A percentile compares a stretch with the other conserved stretches of the same genome.
These are phyloP conservation scores for Ceratobasidium sp. DNA, from an alignment of 1,284 basidiomycete species.

Conservation along the genomic window DNA sequence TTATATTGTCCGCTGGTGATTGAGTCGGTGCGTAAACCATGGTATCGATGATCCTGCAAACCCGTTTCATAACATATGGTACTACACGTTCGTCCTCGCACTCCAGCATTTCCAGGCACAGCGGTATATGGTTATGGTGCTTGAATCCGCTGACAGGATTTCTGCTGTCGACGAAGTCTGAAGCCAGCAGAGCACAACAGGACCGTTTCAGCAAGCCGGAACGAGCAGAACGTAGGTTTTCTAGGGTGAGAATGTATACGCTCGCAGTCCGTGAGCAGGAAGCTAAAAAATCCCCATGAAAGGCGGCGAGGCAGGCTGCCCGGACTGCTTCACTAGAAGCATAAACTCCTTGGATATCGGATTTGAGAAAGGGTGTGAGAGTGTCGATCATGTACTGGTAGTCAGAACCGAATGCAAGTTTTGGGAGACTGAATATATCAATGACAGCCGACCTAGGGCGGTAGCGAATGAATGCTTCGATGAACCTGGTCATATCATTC, in stretches of 20 bases:
- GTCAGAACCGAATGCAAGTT: background rate
- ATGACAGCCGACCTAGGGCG: background rate
- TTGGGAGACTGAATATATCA: background rate
- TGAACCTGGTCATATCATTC: background rate
- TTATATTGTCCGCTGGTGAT: background rate
- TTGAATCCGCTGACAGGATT: background rate
- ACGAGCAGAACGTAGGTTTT: background rate
- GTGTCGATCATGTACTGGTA: constrained; percentile 1
- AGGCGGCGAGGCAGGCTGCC: background rate
- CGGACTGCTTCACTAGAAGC: background rate
- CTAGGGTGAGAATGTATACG: background rate
- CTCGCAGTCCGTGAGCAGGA: background rate
- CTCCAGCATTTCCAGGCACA: background rate
- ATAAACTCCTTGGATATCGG: background rate
- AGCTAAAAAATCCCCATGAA: no score
- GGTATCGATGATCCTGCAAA: background rate
- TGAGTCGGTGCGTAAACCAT: background rate
- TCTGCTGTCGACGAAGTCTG: background rate
- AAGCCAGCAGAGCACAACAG: background rate
- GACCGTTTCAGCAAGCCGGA: background rate
- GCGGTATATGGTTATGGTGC: background rate
- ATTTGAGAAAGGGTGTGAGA: background rate
- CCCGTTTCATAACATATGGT: background rate
- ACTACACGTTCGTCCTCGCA: background rate
- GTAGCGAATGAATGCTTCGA: background rate